A percentile compares a stretch with the other conserved stretches of the same genome.
Evolutionary conservation across 495 filamentous ascomycete species (phyloP).

Genomic region (Aspergillus nidulans): DNA sequence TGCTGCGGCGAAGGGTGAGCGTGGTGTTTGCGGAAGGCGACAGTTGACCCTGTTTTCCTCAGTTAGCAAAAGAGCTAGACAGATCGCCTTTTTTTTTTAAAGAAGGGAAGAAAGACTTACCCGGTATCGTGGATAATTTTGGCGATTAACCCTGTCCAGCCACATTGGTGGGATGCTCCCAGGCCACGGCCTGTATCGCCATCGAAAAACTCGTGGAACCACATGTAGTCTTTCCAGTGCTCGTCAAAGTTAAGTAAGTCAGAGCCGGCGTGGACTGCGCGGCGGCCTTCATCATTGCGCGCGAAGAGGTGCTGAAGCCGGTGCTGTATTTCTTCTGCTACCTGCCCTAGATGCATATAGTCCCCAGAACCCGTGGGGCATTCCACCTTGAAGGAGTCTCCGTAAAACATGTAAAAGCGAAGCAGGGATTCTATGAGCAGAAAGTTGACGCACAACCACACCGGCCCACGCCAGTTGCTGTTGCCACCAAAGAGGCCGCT

Average conservation of each 20-base stretch:
- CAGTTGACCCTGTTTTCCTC: slow-evolving; percentile 66
- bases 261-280: slow-evolving; percentile 78
- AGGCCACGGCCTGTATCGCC: slow-evolving; percentile 85
- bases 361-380: slow-evolving; percentile 93
- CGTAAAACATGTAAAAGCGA: slow-evolving; percentile 94
- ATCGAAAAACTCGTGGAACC: slow-evolving; percentile 98
- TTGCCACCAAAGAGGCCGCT: slow-evolving; percentile 92
- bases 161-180: slow-evolving; percentile 91
- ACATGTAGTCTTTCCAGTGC: slow-evolving; percentile 88
- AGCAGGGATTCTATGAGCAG: slow-evolving; percentile 87
- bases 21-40: slow-evolving; percentile 87
- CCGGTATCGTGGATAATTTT: slow-evolving; percentile 97
- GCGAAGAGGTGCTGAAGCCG: slow-evolving; percentile 88
- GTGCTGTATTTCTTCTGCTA: slow-evolving; percentile 96
- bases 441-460: slow-evolving; percentile 97
- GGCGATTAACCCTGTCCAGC: slow-evolving; percentile 95
- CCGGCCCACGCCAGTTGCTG: slow-evolving; percentile 92
- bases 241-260: slow-evolving; percentile 85
- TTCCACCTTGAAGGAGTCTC: slow-evolving; percentile 79
- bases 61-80: slow-evolving; percentile 2
- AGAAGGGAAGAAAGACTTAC: slow-evolving; percentile 42
- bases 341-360: slow-evolving; percentile 91
- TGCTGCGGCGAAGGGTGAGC: slow-evolving; percentile 75
- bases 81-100: not conserved
- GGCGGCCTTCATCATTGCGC: slow-evolving; percentile 73